Conservation (phyloP, 2,329 filamentous ascomycete species). For the Epichloe amarillans region DNA sequence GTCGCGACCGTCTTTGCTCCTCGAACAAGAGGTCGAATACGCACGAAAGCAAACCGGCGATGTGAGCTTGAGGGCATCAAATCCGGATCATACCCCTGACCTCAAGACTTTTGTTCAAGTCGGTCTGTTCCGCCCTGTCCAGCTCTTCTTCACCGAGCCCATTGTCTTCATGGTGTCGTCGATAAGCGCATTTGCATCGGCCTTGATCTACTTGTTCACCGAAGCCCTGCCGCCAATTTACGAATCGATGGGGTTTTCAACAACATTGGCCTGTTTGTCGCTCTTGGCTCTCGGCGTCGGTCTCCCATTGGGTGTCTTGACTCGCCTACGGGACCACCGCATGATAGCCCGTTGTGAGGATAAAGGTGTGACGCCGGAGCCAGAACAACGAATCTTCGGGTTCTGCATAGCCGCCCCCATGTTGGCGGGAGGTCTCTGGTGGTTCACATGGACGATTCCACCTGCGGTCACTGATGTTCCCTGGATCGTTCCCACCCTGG, state of each 20-base stretch:
- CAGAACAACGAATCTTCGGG: background rate
- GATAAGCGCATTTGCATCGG: background rate
- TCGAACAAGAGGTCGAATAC: background rate
- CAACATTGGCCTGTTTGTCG: background rate
- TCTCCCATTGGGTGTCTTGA: background rate
- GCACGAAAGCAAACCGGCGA: background rate
- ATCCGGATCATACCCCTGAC: background rate
- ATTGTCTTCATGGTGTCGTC: background rate
- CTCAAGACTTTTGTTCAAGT: background rate
- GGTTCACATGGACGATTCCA: constrained; percentile 1
- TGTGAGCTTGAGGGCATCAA: background rate
- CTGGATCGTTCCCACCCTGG: background rate
- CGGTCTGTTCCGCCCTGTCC: background rate
- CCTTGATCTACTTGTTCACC: background rate
- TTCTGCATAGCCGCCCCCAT: background rate
- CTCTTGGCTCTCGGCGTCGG: background rate
- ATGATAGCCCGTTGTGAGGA: background rate
- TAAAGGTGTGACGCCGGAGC: background rate
- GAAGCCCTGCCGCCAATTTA: background rate
- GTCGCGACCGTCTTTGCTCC: background rate
- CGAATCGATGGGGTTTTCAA: background rate
- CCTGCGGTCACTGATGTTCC: background rate
- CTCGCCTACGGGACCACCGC: background rate
- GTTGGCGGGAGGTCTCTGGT: background rate
- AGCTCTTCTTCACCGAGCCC: constrained; percentile 1